Percentiles rank a stretch among this genome's conserved stretches.
Evolutionary conservation across 768 basidiomycete genomes (phyloP).

Genomic region (Tulasnella sp.): DNA sequence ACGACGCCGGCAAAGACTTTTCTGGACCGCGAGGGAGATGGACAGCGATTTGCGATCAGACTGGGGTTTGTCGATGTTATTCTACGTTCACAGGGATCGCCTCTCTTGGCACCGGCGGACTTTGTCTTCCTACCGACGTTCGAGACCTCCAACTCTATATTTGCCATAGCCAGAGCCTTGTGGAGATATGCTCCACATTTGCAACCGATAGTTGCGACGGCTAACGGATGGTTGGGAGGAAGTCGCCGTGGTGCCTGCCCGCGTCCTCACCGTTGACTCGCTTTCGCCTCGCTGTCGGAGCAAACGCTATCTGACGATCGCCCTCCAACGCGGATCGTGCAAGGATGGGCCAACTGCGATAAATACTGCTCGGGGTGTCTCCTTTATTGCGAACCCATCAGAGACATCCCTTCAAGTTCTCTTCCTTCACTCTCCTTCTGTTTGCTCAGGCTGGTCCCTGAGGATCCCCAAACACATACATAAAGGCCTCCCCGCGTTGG

Average conservation of each 20-base stretch:
- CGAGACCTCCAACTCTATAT: neutral
- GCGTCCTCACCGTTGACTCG: neutral
- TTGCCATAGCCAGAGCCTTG: neutral
- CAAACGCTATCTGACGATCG: neutral
- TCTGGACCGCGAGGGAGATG: neutral
- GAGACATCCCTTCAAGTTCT: neutral
- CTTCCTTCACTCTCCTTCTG: neutral
- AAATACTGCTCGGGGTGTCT: constrained; percentile 1
- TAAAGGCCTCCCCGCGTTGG: constrained; percentile 11
- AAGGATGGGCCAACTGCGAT: neutral
- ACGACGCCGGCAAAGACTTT: neutral
- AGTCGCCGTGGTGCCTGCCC: constrained; percentile 1
- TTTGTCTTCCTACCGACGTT: neutral
- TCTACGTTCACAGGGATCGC: neutral
- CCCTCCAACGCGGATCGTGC: neutral
- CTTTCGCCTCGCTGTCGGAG: neutral
- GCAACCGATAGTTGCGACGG: neutral
- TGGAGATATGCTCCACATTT: constrained; percentile 1
- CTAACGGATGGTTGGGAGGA: neutral
- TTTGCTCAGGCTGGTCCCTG: constrained; percentile 9
- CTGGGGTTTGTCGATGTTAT: neutral
- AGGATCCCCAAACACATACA: constrained; percentile 6
- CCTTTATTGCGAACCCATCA: neutral
- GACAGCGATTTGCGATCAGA: constrained; percentile 5
- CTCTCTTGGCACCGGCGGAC: neutral